A percentile compares a stretch with the other conserved stretches of the same genome.
These are phyloP conservation scores for Epicoccum nigrum DNA, from an alignment of 2,329 filamentous ascomycete genomes.

Conservation along the genomic window DNA sequence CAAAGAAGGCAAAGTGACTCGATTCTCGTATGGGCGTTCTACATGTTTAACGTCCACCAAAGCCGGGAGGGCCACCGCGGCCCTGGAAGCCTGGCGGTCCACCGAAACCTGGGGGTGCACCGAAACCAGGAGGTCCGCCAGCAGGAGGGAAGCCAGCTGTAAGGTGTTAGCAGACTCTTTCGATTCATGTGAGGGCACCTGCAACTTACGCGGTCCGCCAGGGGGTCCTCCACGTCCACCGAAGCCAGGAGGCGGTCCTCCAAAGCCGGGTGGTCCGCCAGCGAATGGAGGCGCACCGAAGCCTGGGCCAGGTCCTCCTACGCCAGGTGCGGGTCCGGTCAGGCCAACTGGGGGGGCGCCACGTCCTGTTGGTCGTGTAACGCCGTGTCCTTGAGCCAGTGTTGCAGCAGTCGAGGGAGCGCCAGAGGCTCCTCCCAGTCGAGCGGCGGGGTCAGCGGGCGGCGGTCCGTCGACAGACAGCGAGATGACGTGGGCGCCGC, in stretches of 20 bases:
- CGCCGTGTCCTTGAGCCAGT: constrained; percentile 82
- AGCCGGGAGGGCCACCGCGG: constrained; percentile 39
- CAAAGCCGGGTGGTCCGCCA: constrained; percentile 46
- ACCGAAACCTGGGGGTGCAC: constrained; percentile 56
- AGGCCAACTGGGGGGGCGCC: constrained; percentile 82
- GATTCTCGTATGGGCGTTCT: not conserved
- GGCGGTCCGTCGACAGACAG: constrained; percentile 95
- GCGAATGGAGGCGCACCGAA: constrained; percentile 53
- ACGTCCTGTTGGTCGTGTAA: constrained; percentile 88
- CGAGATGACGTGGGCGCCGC: constrained; percentile 92
- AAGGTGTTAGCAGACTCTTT: constrained; percentile 27
- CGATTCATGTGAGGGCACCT: not conserved
- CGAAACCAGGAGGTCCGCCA: constrained; percentile 57
- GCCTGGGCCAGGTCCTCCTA: constrained; percentile 76
- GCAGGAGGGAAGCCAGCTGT: constrained; percentile 52
- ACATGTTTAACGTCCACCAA: constrained; percentile 30
- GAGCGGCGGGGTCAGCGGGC: constrained; percentile 87
- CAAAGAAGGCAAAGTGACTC: constrained; percentile 3
- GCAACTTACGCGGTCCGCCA: constrained; percentile 44
- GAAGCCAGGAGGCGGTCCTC: constrained; percentile 45
- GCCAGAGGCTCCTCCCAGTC: constrained; percentile 77
- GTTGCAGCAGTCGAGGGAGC: constrained; percentile 65
- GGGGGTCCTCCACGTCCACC: constrained; percentile 50
- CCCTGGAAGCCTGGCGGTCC: constrained; percentile 29
- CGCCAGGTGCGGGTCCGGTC: constrained; percentile 85